Percentiles rank a stretch among this genome's conserved stretches.
Conservation (phyloP, 306 rosid genomes). For the Malus fusca region DNA sequence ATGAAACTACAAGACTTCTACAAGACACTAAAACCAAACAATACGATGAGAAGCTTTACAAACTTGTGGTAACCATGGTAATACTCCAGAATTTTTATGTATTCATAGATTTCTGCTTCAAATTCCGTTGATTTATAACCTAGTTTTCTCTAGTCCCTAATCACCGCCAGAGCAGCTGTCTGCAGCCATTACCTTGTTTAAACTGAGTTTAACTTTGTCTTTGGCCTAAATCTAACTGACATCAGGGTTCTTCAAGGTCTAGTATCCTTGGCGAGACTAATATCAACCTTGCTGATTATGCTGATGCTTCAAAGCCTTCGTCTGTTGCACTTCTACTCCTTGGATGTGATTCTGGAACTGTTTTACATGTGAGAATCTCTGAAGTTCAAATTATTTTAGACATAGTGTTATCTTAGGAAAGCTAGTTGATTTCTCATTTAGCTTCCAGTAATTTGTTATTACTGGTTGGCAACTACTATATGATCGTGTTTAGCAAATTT, state of each 20-base stretch:
- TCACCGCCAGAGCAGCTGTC: slow-evolving; percentile 3
- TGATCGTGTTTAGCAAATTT: neutral
- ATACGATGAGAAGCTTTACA: slow-evolving; percentile 83
- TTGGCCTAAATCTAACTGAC: slow-evolving; percentile 26
- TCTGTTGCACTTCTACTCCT: slow-evolving; percentile 60
- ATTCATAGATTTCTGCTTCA: neutral
- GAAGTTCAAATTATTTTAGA: slow-evolving; percentile 9
- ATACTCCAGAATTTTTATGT: slow-evolving; percentile 7
- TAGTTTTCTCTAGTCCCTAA: neutral
- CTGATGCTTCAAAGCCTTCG: slow-evolving; percentile 85
- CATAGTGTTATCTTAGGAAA: slow-evolving; percentile 3
- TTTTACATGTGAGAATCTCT: slow-evolving; percentile 73
- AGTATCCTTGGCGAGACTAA: slow-evolving; percentile 88
- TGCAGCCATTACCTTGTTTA: neutral
- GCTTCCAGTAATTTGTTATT: slow-evolving; percentile 4
- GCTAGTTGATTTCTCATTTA: slow-evolving; percentile 3
- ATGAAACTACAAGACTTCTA: slow-evolving; percentile 93
- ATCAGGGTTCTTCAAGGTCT: slow-evolving; percentile 90
- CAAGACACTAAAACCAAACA: slow-evolving; percentile 81
- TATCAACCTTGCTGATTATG: slow-evolving; percentile 87
- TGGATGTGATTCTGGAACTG: slow-evolving; percentile 77
- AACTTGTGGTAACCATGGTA: slow-evolving; percentile 90
- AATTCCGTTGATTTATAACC: neutral
- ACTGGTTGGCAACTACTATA: neutral
- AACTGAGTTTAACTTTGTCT: slow-evolving; percentile 25